phyloP scores from a whole-genome alignment of 345 rosid species.

The Syzygium jambos region DNA sequence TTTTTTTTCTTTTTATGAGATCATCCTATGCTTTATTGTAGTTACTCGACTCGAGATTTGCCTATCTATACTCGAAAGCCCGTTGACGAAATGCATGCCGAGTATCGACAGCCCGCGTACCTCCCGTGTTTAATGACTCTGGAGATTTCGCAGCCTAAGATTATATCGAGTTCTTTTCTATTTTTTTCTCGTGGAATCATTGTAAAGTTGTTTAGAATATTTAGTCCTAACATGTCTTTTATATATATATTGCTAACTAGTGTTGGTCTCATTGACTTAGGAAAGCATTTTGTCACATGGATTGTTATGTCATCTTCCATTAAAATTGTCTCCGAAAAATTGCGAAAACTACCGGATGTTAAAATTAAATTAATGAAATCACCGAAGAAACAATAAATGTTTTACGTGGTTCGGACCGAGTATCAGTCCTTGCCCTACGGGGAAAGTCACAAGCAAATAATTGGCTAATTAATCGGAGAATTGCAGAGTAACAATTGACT shows the following conservation, averaged over 20 bases:
- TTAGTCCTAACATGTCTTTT: not conserved
- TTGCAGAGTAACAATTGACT: not conserved
- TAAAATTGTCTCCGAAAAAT: not conserved
- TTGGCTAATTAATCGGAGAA: not conserved
- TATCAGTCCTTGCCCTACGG: not conserved
- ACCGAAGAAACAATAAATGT: not conserved
- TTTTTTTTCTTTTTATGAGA: not conserved
- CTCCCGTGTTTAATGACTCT: accelerated
- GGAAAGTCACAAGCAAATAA: too few relatives aligned
- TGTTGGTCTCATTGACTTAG: not conserved
- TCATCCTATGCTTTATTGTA: not conserved
- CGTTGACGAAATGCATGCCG: accelerated
- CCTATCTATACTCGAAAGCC: not conserved
- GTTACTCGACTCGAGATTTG: not conserved
- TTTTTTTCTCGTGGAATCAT: not conserved
- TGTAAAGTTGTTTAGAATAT: not conserved
- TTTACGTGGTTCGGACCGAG: not conserved
- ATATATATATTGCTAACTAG: accelerated
- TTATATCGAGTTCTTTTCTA: accelerated
- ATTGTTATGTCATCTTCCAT: not conserved
- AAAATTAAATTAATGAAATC: not conserved
- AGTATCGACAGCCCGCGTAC: accelerated
- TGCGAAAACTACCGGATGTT: not conserved
- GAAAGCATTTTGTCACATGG: not conserved
- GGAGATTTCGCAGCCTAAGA: not conserved